These are phyloP conservation scores for Acanthamoeba divionensis DNA, from an alignment of 208 protist species.

Conservation along the genomic window DNA sequence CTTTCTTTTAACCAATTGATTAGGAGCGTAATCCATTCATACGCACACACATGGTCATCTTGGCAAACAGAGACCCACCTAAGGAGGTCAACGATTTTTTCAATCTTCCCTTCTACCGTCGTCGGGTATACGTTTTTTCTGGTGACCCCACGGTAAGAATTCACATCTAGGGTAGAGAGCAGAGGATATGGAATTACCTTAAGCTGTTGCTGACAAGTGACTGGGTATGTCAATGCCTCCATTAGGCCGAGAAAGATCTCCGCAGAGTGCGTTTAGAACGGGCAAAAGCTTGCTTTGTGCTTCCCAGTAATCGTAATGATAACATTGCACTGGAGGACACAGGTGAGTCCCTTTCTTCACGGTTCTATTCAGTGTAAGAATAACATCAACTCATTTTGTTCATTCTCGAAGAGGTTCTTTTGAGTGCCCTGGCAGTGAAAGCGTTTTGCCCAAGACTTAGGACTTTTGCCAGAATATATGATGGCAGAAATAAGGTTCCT, in stretches of 20 bases:
- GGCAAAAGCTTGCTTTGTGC: not conserved
- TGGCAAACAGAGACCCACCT: not conserved
- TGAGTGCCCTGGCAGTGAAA: not conserved
- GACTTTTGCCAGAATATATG: not conserved
- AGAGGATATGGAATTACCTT: too few species aligned
- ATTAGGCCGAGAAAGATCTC: too few species aligned
- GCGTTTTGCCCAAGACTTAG: not conserved
- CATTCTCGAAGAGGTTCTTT: not conserved
- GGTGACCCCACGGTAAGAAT: not conserved
- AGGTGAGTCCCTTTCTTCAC: not conserved
- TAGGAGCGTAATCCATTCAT: not conserved
- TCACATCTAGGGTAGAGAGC: too few species aligned
- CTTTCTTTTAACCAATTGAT: not conserved
- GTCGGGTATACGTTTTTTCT: not conserved
- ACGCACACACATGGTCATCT: not conserved
- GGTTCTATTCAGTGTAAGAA: not conserved
- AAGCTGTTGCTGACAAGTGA: too few species aligned
- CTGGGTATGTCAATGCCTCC: too few species aligned
- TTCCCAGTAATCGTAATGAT: not conserved
- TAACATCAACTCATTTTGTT: not conserved
- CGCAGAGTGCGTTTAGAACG: not conserved
- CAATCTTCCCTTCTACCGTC: not conserved
- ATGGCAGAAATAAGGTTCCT: not conserved
- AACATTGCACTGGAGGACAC: not conserved
- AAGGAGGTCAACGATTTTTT: not conserved